phyloP scores from a whole-genome alignment of 352 stramenopile species.

The Phytophthora melonis region DNA sequence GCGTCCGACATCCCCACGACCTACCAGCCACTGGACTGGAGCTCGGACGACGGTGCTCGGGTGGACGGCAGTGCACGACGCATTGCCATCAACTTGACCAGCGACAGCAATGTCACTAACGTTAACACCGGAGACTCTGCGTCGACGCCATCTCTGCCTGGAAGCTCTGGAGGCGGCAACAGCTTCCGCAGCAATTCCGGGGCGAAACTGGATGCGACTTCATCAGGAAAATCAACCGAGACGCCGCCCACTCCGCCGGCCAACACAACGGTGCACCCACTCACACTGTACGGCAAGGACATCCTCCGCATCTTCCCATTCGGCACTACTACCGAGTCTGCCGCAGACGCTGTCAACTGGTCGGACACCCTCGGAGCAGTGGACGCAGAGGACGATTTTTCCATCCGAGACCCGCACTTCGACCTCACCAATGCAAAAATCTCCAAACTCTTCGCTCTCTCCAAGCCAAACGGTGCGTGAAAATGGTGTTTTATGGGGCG shows the following conservation, averaged over 20 bases:
- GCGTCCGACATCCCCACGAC: conserved; percentile 19
- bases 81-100: conserved; percentile 34
- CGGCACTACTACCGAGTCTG: conserved; percentile 54
- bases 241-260: conserved; percentile 16
- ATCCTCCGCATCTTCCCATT: conserved; percentile 54
- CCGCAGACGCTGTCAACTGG: conserved; percentile 58
- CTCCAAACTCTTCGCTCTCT: conserved; percentile 60
- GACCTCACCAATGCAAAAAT: conserved; percentile 36
- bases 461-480: conserved; percentile 54
- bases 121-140: background rate
- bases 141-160: conserved; percentile 12
- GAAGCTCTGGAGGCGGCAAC: conserved; percentile 22
- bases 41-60: conserved; percentile 29
- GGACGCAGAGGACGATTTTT: conserved; percentile 27
- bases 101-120: background rate
- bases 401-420: conserved; percentile 33
- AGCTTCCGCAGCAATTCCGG: conserved; percentile 36
- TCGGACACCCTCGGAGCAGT: conserved; percentile 23
- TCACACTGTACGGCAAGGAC: conserved; percentile 72
- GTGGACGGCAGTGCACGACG: conserved; percentile 38
- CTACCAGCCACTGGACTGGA: conserved; percentile 30
- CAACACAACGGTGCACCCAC: conserved; percentile 25
- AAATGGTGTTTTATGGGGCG: background rate
- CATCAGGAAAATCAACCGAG: conserved; percentile 13
- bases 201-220: conserved; percentile 21